Evolutionary conservation across 192 early-diverging fungal genomes (phyloP).

Genomic region (Allomyces macrogynus): DNA sequence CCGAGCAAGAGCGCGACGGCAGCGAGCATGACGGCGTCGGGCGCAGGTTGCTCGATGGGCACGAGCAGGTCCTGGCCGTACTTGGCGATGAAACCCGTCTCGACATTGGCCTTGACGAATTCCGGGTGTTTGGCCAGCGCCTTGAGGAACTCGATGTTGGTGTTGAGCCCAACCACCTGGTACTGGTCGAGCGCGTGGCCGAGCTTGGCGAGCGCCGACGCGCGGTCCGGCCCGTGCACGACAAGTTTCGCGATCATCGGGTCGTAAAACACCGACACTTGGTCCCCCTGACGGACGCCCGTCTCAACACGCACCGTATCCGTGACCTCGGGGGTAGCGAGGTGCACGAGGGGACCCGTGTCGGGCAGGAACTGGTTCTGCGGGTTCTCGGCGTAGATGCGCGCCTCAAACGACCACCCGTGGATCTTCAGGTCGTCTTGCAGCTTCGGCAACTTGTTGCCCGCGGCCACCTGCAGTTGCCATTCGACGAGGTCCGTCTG

Average conservation of each 20-base stretch:
- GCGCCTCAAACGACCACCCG: constrained; percentile 90
- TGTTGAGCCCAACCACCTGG: constrained; percentile 73
- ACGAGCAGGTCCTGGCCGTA: constrained; percentile 43
- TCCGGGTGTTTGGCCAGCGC: constrained; percentile 52
- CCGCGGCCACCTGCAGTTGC: constrained; percentile 86
- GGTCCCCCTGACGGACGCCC: constrained; percentile 75
- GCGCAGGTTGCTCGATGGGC: constrained; percentile 10
- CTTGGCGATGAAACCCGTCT: constrained; percentile 85
- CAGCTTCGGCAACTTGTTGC: constrained; percentile 54
- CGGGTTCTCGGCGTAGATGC: constrained; percentile 95
- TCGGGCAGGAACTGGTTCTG: constrained; percentile 73
- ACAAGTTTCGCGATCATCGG: constrained; percentile 93
- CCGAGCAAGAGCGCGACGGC: constrained; percentile 26
- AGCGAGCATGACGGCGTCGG: constrained; percentile 40
- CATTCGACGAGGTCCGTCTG: constrained; percentile 81
- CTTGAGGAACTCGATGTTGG: constrained; percentile 83
- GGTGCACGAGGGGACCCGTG: constrained; percentile 65
- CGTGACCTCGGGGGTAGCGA: constrained; percentile 44
- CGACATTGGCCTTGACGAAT: constrained; percentile 71
- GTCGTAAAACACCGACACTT: constrained; percentile 82
- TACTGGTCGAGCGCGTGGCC: constrained; percentile 65
- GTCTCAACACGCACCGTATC: constrained; percentile 68
- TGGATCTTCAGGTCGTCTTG: constrained; percentile 49
- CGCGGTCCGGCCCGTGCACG: constrained; percentile 58
- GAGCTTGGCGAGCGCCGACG: constrained; percentile 59